Conservation (phyloP, 352 stramenopile genomes). For the Phytophthora niederhauseri region DNA sequence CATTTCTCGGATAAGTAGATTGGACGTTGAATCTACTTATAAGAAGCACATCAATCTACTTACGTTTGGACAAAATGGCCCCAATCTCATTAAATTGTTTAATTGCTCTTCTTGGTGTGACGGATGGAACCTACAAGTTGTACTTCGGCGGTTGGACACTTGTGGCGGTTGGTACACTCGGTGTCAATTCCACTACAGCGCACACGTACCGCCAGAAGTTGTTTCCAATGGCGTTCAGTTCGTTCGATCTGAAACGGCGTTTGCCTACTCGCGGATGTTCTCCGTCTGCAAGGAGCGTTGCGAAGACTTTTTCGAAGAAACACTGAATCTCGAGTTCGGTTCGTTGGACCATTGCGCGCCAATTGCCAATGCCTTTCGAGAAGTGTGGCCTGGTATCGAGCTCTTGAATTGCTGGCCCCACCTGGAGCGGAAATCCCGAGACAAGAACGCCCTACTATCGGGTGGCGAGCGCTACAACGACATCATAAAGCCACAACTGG, state of each 20-base stretch:
- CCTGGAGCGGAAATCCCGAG: slow-evolving; percentile 6
- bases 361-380: slow-evolving; percentile 15
- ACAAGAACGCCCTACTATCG: background rate
- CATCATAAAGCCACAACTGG: slow-evolving; percentile 14
- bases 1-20: too few species aligned
- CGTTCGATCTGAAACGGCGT: background rate
- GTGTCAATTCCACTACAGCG: slow-evolving; percentile 3
- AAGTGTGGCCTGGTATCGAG: slow-evolving; percentile 13
- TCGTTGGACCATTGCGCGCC: slow-evolving; percentile 3
- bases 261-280: background rate
- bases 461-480: background rate
- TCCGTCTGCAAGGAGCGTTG: background rate
- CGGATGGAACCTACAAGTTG: slow-evolving; percentile 14
- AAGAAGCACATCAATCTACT: too few species aligned
- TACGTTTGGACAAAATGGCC: too few species aligned
- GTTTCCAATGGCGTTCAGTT: slow-evolving; percentile 12
- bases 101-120: background rate
- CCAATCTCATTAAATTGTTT: too few species aligned
- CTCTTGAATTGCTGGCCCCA: slow-evolving; percentile 15
- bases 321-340: slow-evolving; percentile 6
- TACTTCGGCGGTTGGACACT: slow-evolving; percentile 10
- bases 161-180: slow-evolving; percentile 3
- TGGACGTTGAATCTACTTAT: too few species aligned
- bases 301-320: slow-evolving; percentile 1
- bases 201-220: slow-evolving; percentile 6